Percentiles rank a stretch among this genome's conserved stretches.
Conservation (phyloP, 176 grass and related monocot species). For the Pontederia crassipes region DNA sequence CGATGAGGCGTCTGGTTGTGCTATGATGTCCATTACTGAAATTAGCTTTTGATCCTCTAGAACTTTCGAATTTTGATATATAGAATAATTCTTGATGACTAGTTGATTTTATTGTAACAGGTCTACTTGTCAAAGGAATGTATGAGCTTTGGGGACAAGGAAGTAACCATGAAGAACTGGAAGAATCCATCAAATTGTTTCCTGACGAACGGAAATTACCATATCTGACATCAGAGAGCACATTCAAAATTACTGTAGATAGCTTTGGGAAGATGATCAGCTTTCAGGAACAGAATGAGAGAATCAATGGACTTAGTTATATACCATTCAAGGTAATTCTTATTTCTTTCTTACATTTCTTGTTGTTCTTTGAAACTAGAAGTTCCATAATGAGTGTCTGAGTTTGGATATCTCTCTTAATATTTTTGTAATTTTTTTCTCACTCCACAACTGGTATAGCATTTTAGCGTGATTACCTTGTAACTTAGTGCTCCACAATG, state of each 20-base stretch:
- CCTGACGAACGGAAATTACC: constrained; percentile 83
- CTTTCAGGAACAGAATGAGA: constrained; percentile 73
- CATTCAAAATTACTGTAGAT: constrained; percentile 68
- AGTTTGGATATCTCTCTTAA: background rate
- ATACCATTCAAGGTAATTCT: constrained; percentile 66
- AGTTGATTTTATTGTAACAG: constrained; percentile 2
- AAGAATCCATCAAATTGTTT: constrained; percentile 49
- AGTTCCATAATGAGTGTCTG: background rate
- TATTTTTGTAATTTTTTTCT: no score
- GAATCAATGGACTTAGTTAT: constrained; percentile 64
- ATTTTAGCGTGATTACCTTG: background rate
- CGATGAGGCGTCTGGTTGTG: no score
- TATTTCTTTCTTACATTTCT: background rate
- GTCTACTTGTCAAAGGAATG: constrained; percentile 82
- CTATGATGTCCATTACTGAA: no score
- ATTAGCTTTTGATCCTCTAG: no score
- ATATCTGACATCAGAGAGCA: constrained; percentile 53
- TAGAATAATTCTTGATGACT: no score
- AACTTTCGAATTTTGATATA: no score
- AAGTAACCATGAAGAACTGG: constrained; percentile 64
- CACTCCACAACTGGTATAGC: background rate
- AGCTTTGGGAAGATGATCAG: constrained; percentile 88
- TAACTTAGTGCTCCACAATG: no score
- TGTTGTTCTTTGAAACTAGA: background rate
- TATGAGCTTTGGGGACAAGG: constrained; percentile 92